Evolutionary conservation across 2,329 filamentous ascomycete species (phyloP).

Genomic region (Epicoccum nigrum): DNA sequence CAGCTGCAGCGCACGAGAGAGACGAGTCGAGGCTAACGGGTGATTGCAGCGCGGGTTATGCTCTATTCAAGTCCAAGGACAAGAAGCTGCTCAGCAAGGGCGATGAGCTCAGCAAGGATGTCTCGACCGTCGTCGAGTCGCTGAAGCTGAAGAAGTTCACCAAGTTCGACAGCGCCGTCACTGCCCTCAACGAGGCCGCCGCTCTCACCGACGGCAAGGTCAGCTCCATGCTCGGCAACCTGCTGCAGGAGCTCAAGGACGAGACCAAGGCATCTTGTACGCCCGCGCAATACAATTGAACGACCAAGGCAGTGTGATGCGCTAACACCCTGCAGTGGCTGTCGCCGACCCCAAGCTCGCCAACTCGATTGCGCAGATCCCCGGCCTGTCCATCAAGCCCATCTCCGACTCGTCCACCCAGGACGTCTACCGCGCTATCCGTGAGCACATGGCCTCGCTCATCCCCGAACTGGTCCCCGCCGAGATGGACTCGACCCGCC

Average conservation of each 20-base stretch:
- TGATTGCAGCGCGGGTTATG: slow-evolving; percentile 85
- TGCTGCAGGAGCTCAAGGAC: slow-evolving; percentile 90
- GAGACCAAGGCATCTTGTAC: slow-evolving; percentile 88
- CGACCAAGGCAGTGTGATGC: background rate
- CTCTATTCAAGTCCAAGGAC: slow-evolving; percentile 97
- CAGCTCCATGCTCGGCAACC: slow-evolving; percentile 78
- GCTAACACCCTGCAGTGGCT: slow-evolving; percentile 60
- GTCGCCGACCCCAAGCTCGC: slow-evolving; percentile 93
- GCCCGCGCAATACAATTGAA: background rate
- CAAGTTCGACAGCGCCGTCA: slow-evolving; percentile 94
- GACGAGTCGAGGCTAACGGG: too few relatives aligned
- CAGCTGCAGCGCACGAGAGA: slow-evolving; percentile 4
- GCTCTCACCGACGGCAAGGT: slow-evolving; percentile 89
- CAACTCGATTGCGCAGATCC: slow-evolving; percentile 89
- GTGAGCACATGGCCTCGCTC: slow-evolving; percentile 85
- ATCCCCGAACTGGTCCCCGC: slow-evolving; percentile 86
- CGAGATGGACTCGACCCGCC: slow-evolving; percentile 90
- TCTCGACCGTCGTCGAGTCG: slow-evolving; percentile 86
- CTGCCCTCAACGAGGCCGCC: slow-evolving; percentile 83
- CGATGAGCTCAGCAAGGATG: slow-evolving; percentile 73
- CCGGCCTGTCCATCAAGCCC: slow-evolving; percentile 81
- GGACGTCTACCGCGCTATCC: slow-evolving; percentile 93
- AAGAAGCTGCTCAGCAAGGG: slow-evolving; percentile 96
- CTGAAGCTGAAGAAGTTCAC: slow-evolving; percentile 95
- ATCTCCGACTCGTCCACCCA: slow-evolving; percentile 81